phyloP scores from a whole-genome alignment of 139 green algal species.

The Micractinium conductrix region DNA sequence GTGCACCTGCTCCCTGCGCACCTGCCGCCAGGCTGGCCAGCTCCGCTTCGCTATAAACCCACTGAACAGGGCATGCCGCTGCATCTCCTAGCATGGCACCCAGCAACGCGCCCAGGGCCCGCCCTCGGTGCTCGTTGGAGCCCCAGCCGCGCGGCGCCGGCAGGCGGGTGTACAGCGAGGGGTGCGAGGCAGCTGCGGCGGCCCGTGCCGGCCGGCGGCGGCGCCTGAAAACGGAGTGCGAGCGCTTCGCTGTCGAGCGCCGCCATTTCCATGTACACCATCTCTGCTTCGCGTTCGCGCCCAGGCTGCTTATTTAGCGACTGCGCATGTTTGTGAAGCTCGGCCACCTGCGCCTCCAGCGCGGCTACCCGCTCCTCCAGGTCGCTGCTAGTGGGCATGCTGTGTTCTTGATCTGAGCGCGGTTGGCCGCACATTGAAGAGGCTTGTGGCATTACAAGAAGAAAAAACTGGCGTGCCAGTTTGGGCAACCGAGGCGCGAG shows the following conservation, averaged over 20 bases:
- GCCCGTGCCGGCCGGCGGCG: constrained; percentile 12
- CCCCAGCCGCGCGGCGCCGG: constrained; percentile 9
- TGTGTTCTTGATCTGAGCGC: no score
- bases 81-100: constrained; percentile 49
- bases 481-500: no score
- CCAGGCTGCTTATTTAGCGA: constrained; percentile 54
- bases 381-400: no score
- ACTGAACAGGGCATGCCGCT: constrained; percentile 55
- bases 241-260: constrained; percentile 52
- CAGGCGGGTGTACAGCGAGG: not conserved
- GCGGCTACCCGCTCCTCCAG: not conserved
- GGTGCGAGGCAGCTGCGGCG: not conserved
- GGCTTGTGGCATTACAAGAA: no score
- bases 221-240: constrained; percentile 28
- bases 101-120: constrained; percentile 29
- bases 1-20: no score
- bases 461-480: no score
- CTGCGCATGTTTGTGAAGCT: constrained; percentile 53
- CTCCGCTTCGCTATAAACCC: constrained; percentile 52
- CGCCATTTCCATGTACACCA: constrained; percentile 57
- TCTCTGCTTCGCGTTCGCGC: constrained; percentile 40
- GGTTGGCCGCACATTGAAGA: no score
- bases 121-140: not conserved
- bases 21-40: constrained; percentile 38
- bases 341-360: constrained; percentile 23